Evolutionary conservation across 148 eudicot species (phyloP).

Genomic region (Rhododendron ovatum): DNA sequence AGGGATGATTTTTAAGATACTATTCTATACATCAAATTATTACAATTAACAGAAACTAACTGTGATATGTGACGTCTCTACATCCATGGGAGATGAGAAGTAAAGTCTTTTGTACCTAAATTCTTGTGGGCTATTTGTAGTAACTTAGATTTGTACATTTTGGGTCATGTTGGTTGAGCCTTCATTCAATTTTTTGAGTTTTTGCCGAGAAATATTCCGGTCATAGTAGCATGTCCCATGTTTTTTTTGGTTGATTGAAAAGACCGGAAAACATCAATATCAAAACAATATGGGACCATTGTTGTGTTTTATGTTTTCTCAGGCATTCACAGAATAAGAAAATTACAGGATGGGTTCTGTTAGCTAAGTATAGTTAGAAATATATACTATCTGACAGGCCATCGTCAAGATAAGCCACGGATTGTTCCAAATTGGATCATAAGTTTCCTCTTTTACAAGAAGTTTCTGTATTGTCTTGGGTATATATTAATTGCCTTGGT

Average conservation of each 20-base stretch:
- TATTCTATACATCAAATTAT: too few relatives aligned
- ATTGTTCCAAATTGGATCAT: neutral
- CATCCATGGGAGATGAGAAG: neutral
- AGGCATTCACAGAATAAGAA: too few relatives aligned
- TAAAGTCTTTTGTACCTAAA: neutral
- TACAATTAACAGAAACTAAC: too few relatives aligned
- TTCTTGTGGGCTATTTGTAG: neutral
- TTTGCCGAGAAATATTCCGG: neutral
- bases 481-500: neutral
- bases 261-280: too few relatives aligned
- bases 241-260: too few relatives aligned
- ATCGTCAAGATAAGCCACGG: neutral
- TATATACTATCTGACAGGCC: neutral
- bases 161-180: neutral
- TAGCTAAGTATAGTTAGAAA: neutral
- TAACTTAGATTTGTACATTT: neutral
- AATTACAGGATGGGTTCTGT: neutral
- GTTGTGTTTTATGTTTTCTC: too few relatives aligned
- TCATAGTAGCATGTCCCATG: neutral
- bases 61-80: too few relatives aligned
- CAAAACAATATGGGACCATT: too few relatives aligned
- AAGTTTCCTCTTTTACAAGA: neutral
- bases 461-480: neutral
- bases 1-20: too few relatives aligned
- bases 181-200: neutral